Base-by-base conservation (phyloP, 2,329 filamentous ascomycete genomes). In the Fusarium foetens region DNA sequence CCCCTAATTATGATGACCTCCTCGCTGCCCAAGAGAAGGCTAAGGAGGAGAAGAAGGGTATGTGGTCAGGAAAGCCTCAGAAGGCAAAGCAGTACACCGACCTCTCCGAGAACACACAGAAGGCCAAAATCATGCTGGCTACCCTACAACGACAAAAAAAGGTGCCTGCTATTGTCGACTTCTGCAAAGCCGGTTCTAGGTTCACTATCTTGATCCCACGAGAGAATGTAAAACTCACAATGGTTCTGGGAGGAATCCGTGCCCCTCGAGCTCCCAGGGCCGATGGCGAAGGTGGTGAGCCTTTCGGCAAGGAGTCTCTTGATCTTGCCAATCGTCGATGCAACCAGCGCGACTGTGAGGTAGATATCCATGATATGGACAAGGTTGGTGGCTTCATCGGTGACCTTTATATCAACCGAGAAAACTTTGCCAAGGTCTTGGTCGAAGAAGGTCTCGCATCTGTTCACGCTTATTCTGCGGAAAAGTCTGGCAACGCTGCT, bases 331-430 rank as follows among this genome's bases (percentile, higher is more conserved):
- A 94, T 83, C 92, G 90, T 77, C 90, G 95, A 64, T 94, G 93
- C 84, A 93, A 94, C 86, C 96, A 99, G 85, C 92, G 96, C 60
- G 96, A 99, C 81, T 95, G 96, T 53, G 95, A 98, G 82, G 93
- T 99, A 65, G 95, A 99, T 77, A 92, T 99, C 25, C 91, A 97
- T 81, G 94, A 95, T 77, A 93, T 94, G 75, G 96, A 99, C 87
- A 98, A 98, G 86, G 92, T 96, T 31, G 96, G 96, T 77, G 96
- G 96, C 41, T 99, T 99, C 86, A 98, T 99, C 75, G 96, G 96
- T 61, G 93, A 94, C 19, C 87, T 99, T 29, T 98, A 94, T 81
- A 89, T 99, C 81, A 95, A 94, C 86, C 93, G 95, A 58, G 95
- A 98, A 83, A 98, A 93, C 85, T 97, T 99, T 79, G 94, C 95